Evolutionary conservation across 2,329 filamentous ascomycete genomes (phyloP).

Genomic region (Fusarium keratoplasticum): DNA sequence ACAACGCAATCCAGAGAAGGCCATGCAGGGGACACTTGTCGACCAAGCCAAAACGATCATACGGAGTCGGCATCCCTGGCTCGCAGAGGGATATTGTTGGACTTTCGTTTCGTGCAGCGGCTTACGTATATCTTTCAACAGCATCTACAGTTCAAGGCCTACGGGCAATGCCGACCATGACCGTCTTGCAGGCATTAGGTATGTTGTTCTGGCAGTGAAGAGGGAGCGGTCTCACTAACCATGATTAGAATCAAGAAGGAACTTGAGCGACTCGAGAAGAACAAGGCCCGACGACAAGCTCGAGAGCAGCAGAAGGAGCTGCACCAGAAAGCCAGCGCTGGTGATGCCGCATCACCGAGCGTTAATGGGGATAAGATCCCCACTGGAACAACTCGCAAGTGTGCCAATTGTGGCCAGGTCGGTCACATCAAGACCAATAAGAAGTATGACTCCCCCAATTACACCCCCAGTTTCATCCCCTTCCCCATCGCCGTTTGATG

Average conservation of each 20-base stretch:
- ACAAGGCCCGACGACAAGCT: slow-evolving; percentile 88
- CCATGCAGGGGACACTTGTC: slow-evolving; percentile 2
- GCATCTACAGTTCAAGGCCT: slow-evolving; percentile 62
- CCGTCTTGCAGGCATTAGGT: slow-evolving; percentile 59
- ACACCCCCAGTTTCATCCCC: slow-evolving; percentile 41
- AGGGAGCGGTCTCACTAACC: slow-evolving; percentile 22
- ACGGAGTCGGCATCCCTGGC: slow-evolving; percentile 47
- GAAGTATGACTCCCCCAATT: slow-evolving; percentile 72
- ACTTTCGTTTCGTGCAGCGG: slow-evolving; percentile 48
- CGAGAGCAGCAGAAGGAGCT: slow-evolving; percentile 89
- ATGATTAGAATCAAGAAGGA: slow-evolving; percentile 66
- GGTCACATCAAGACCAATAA: slow-evolving; percentile 99
- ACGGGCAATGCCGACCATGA: slow-evolving; percentile 64
- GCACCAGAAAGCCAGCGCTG: slow-evolving; percentile 58
- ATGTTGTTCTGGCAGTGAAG: slow-evolving; percentile 20
- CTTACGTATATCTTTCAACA: slow-evolving; percentile 56
- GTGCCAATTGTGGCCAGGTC: slow-evolving; percentile 95
- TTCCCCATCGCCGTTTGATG: slow-evolving; percentile 48
- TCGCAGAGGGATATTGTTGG: slow-evolving; percentile 48
- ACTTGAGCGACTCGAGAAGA: slow-evolving; percentile 86
- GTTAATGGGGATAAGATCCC: slow-evolving; percentile 62
- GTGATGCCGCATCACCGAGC: slow-evolving; percentile 64
- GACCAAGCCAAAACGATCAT: slow-evolving; percentile 19
- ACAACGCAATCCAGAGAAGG: neutral
- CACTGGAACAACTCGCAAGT: slow-evolving; percentile 85